A percentile compares a stretch with the other conserved stretches of the same genome.
Conservation (phyloP, 306 rosid genomes). For the Vigna nakashimae region DNA sequence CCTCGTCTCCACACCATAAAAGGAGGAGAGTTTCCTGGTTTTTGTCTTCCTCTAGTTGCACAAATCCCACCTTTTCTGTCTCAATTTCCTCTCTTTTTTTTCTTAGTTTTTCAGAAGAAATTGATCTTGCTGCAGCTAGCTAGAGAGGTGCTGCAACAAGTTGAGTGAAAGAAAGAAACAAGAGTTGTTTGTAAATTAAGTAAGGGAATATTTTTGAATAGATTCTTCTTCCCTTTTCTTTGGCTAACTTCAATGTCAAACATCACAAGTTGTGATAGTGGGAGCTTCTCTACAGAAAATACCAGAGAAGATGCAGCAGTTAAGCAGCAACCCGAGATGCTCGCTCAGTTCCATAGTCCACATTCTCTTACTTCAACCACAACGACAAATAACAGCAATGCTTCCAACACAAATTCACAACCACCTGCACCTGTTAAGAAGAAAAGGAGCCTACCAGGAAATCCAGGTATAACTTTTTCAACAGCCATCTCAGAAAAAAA, state of each 20-base stretch:
- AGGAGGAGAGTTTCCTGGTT: constrained; percentile 77
- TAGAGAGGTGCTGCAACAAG: constrained; percentile 37
- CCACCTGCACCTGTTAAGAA: constrained; percentile 65
- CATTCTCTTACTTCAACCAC: constrained; percentile 64
- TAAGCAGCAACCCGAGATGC: constrained; percentile 54
- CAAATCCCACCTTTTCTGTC: constrained; percentile 65
- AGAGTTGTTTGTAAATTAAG: constrained; percentile 35
- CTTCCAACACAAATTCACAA: constrained; percentile 53
- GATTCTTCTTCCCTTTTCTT: constrained; percentile 38
- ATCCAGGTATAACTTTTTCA: constrained; percentile 65
- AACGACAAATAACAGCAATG: constrained; percentile 57
- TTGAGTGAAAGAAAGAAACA: constrained; percentile 23
- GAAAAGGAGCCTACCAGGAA: constrained; percentile 91
- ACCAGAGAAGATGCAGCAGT: constrained; percentile 48
- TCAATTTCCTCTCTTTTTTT: constrained; percentile 15
- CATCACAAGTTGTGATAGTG: constrained; percentile 75
- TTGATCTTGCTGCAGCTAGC: constrained; percentile 27
- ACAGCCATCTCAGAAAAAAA: not conserved
- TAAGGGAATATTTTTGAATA: constrained; percentile 45
- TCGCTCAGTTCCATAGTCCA: constrained; percentile 64
- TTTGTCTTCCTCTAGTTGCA: constrained; percentile 81
- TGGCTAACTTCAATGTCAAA: constrained; percentile 74
- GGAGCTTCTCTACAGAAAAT: constrained; percentile 78
- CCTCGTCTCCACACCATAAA: constrained; percentile 69
- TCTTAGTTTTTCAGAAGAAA: constrained; percentile 14